phyloP scores from a whole-genome alignment of 768 basidiomycete species.

The Amanita muscaria region DNA sequence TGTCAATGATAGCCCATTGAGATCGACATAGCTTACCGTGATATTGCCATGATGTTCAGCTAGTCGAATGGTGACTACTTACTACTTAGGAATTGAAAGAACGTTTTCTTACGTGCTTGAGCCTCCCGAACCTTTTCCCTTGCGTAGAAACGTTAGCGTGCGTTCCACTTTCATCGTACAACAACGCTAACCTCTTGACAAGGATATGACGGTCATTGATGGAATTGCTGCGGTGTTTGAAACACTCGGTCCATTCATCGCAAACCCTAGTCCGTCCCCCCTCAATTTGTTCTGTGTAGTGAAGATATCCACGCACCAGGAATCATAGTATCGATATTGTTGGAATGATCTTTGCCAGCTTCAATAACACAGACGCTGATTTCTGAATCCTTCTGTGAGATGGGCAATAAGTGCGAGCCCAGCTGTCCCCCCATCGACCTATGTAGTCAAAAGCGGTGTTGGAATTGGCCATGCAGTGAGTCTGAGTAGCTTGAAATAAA shows the following conservation, averaged over 20 bases:
- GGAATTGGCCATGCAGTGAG: background rate
- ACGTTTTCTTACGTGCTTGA: slow-evolving; percentile 3
- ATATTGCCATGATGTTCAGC: slow-evolving; percentile 7
- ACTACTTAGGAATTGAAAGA: background rate
- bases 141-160: background rate
- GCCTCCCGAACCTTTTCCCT: slow-evolving; percentile 10
- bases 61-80: slow-evolving; percentile 1
- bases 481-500: background rate
- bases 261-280: background rate
- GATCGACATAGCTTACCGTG: too few species aligned
- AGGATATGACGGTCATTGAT: background rate
- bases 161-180: background rate
- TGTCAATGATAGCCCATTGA: too few species aligned
- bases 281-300: background rate
- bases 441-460: slow-evolving; percentile 16
- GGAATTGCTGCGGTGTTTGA: slow-evolving; percentile 1
- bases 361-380: slow-evolving; percentile 30
- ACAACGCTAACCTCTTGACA: slow-evolving; percentile 1
- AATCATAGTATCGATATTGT: slow-evolving; percentile 2
- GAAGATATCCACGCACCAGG: background rate
- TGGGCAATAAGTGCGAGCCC: slow-evolving; percentile 18
- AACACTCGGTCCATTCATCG: slow-evolving; percentile 6
- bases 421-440: slow-evolving; percentile 18
- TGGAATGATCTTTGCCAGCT: slow-evolving; percentile 15
- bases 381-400: slow-evolving; percentile 27